Evolutionary conservation across 345 rosid genomes (phyloP), one percentile per base, ranked within the genome.

Genomic region (Citrus maxima): DNA sequence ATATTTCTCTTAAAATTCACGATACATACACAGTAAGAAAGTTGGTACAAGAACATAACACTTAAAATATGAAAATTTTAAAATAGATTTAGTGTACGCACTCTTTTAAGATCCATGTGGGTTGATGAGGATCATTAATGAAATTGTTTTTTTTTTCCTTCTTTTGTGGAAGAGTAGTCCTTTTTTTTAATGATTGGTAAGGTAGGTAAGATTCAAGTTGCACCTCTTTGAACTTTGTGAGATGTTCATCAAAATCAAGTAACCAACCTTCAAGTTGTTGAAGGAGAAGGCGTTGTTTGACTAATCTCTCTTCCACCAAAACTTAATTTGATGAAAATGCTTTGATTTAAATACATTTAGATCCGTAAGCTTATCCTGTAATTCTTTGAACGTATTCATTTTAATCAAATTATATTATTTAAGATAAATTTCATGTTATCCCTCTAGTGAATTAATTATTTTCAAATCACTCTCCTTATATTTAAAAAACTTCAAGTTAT

Each of bases 401-500:
- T 46, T 12, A 46, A 46, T 46, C 5, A 46, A 12, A 46, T 46
- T 13, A 46, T 46, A 13, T 46, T 46, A 46, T 46, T 46, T 3
- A 46, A 2, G 16, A 1, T 3, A 46, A 46, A 46, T 13, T 46
- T 46, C 0, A 13, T 2, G 1, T 13, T 46, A 46, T 46, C 5
- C 51, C 1, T 12, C 51, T 1, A 0, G 5, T 46, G 5, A 46
- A 13, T 46, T 13, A 3, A 12, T 46, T 46, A 46, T 46, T 46
- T 42, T 12, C 0, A 42, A 42, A 10, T 42, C 0, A 0, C 0
- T 10, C 51, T 42, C 51, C 1, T 42, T 42, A 12, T 42, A 0
- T 42, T 42, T 12, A 2, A 42, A 42, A 42, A 10, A 42, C 0
- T 12, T 42, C 0, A 42, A 42, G 0, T 42, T 42, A 42, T 42